Evolutionary conservation across 116 monocot species (phyloP), one percentile per base, ranked within the genome.

Genomic region (Papilionanthe hybrid): DNA sequence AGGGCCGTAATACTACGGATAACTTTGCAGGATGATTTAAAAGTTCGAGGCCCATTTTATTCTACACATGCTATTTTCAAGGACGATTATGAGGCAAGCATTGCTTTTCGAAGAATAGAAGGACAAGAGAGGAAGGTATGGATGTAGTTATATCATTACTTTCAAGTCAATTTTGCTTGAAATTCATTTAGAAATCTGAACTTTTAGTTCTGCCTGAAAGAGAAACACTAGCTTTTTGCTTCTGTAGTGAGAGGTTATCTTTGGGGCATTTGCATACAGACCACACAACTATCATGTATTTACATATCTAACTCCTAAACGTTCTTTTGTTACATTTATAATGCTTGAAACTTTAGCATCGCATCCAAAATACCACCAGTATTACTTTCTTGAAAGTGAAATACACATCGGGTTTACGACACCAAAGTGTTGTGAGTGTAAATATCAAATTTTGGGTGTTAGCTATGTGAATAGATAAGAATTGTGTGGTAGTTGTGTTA

Each of bases 31-130:
- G 45, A 32, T 60, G 85, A 89, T 78, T 13, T 78, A 42, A 87
- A 78, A 66, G 32, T 86, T 50, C 76, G 78, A 72, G 89, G 91
- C 10, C 41, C 73, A 19, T 71, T 20, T 77, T 95, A 95, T 79
- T 86, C 95, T 66, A 89, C 95, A 43, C 82, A 42, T 78, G 89
- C 88, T 77, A 57, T 79, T 27, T 95, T 95, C 72, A 81, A 80
- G 75, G 81, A 88, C 82, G 63, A 56, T 27, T 56, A 2, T 45
- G 86, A 82, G 23, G 95, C 93, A 78, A 72, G 78, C 43, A 73
- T 84, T 68, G 89, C 89, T 67, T 95, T 95, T 77, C 56, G 77
- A 78, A 63, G 58, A 77, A 27, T 90, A 78, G 77, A 84, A 81
- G 93, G 89, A 11, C 77, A 57, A 32, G 84, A 87, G 82, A 63